phyloP scores from a whole-genome alignment of 1,284 basidiomycete species.

The Ganoderma sinense region DNA sequence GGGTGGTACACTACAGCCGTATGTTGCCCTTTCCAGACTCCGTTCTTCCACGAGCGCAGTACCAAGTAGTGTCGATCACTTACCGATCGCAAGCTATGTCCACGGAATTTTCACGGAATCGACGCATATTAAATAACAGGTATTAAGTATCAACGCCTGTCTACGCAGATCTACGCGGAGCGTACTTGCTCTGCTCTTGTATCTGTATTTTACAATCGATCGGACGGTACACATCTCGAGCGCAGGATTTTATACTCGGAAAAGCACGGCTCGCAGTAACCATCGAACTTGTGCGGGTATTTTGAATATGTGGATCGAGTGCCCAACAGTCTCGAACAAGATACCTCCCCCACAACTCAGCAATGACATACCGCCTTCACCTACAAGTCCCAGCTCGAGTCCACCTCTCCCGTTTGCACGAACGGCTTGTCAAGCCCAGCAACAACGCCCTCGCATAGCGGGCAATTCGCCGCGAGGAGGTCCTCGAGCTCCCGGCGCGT shows the following conservation, averaged over 20 bases:
- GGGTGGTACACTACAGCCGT: neutral
- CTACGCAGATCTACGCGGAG: too few relatives aligned
- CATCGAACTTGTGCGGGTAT: neutral
- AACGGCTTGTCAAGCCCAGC: conserved; percentile 89
- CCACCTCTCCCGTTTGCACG: conserved; percentile 80
- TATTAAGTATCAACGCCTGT: too few relatives aligned
- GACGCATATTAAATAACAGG: neutral
- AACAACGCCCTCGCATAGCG: conserved; percentile 90
- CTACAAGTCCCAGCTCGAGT: conserved; percentile 84
- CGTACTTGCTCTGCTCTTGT: too few relatives aligned
- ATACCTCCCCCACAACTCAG: neutral
- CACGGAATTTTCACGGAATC: neutral
- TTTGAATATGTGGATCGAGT: neutral
- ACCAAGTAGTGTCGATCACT: neutral
- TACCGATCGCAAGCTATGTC: neutral
- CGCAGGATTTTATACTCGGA: neutral
- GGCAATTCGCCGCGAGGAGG: conserved; percentile 86
- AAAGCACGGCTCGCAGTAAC: neutral
- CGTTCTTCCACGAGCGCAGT: neutral
- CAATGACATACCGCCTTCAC: neutral
- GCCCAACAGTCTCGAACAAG: neutral
- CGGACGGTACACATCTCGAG: neutral
- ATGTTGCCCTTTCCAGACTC: too few relatives aligned
- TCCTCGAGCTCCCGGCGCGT: conserved; percentile 87
- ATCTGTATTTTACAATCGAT: neutral